Conservation (phyloP, 2,329 filamentous ascomycete genomes). For the Tetracladium maxilliforme region DNA sequence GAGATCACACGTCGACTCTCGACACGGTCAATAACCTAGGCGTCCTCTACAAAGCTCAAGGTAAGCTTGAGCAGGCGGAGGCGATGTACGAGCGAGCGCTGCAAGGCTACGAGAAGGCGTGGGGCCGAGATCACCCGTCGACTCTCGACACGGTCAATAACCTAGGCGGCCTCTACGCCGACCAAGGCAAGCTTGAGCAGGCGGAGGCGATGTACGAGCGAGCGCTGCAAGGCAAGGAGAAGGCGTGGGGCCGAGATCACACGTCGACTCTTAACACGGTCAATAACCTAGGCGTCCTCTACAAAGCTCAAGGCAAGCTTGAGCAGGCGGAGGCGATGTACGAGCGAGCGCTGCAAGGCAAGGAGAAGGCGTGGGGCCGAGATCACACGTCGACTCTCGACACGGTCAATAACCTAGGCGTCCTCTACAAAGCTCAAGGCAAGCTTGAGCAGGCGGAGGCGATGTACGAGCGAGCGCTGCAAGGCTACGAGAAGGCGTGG, state of each 20-base stretch:
- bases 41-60: conserved; percentile 5
- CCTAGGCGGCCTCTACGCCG: conserved; percentile 6
- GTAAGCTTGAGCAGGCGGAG: conserved; percentile 11
- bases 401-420: conserved; percentile 4
- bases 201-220: conserved; percentile 7
- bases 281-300: conserved; percentile 5
- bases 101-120: conserved; percentile 7
- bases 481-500: conserved; percentile 4
- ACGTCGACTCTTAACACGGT: conserved; percentile 4
- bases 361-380: conserved; percentile 5
- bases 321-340: conserved; percentile 12
- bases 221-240: conserved; percentile 5
- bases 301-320: conserved; percentile 4
- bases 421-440: conserved; percentile 3
- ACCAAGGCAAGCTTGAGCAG: conserved; percentile 7
- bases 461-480: conserved; percentile 5
- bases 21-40: conserved; percentile 4
- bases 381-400: conserved; percentile 4
- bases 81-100: conserved; percentile 8
- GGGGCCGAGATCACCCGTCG: conserved; percentile 6
- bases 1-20: conserved; percentile 5
- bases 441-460: conserved; percentile 2
- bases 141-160: conserved; percentile 4
- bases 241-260: conserved; percentile 4
- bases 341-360: conserved; percentile 10